Evolutionary conservation across 1,139 yeast genomes (phyloP).

Genomic region (Keqinozyma sinolaborantium): DNA sequence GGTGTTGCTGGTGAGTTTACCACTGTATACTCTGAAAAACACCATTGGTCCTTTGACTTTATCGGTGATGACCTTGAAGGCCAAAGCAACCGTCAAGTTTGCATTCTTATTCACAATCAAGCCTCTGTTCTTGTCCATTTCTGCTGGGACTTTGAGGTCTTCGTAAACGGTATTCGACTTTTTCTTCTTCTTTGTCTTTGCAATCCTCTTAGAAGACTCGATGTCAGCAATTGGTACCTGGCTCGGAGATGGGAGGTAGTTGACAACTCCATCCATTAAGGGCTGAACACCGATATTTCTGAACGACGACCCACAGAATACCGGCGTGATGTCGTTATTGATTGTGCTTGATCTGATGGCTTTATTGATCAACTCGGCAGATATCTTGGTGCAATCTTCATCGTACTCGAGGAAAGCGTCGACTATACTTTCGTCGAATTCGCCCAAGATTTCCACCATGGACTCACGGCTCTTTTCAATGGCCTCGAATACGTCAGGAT

Average conservation of each 20-base stretch:
- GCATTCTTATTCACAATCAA: conserved; percentile 52
- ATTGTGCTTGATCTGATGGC: conserved; percentile 68
- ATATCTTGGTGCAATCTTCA: conserved; percentile 64
- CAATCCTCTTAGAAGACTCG: conserved; percentile 11
- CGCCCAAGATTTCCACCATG: conserved; percentile 79
- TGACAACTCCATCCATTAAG: conserved; percentile 74
- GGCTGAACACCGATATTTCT: conserved; percentile 94
- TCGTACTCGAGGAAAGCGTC: conserved; percentile 73
- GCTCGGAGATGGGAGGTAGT: conserved; percentile 78
- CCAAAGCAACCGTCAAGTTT: conserved; percentile 71
- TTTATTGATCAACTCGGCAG: conserved; percentile 44
- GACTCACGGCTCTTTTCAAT: conserved; percentile 63
- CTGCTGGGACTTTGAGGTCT: conserved; percentile 26
- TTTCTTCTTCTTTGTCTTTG: conserved; percentile 11
- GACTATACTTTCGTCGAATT: conserved; percentile 71
- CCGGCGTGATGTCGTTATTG: conserved; percentile 61
- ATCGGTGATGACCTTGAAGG: conserved; percentile 88
- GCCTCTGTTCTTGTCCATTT: conserved; percentile 41
- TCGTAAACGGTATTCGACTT: conserved; percentile 7
- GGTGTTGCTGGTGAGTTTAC: conserved; percentile 60
- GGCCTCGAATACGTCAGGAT: conserved; percentile 42
- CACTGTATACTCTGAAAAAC: conserved; percentile 85
- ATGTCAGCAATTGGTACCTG: conserved; percentile 62
- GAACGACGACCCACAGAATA: conserved; percentile 91
- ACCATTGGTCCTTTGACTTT: conserved; percentile 81